Percentiles rank a stretch among this genome's conserved stretches.
These are phyloP conservation scores for Cladosporium sp. DNA, from an alignment of 2,329 filamentous ascomycete genomes.

Conservation along the genomic window DNA sequence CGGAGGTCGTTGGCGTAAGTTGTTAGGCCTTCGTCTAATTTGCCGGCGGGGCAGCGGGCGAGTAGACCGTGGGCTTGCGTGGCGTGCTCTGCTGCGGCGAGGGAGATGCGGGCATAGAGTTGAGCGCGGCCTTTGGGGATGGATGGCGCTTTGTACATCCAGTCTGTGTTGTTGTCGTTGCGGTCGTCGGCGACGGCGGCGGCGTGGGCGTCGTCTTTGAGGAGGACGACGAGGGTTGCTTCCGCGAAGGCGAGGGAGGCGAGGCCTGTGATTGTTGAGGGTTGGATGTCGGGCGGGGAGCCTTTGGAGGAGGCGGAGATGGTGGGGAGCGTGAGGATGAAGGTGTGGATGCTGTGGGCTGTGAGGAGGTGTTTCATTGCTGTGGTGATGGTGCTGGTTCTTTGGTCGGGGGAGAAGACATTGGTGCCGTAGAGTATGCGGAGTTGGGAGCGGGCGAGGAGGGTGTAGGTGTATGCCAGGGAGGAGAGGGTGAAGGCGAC, in stretches of 20 bases:
- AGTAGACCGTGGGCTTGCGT: conserved; percentile 61
- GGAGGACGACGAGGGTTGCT: conserved; percentile 80
- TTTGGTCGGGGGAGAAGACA: conserved; percentile 60
- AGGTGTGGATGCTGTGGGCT: conserved; percentile 73
- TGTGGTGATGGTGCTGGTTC: conserved; percentile 64
- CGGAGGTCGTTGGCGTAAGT: conserved; percentile 74
- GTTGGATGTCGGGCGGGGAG: conserved; percentile 39
- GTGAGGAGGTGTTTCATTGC: conserved; percentile 76
- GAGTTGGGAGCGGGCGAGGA: conserved; percentile 68
- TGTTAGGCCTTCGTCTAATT: conserved; percentile 61
- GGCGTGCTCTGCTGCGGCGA: conserved; percentile 85
- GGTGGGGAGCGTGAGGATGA: conserved; percentile 50
- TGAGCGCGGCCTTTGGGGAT: conserved; percentile 86
- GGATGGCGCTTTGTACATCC: conserved; percentile 91
- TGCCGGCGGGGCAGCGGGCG: conserved; percentile 39
- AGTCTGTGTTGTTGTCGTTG: conserved; percentile 81
- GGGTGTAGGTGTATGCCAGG: conserved; percentile 68
- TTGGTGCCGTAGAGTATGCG: conserved; percentile 68
- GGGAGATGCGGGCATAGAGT: conserved; percentile 80
- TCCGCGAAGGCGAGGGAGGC: conserved; percentile 72
- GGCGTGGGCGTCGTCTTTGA: conserved; percentile 94
- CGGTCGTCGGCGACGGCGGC: conserved; percentile 74
- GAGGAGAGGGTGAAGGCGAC: conserved; percentile 74
- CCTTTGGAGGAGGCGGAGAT: conserved; percentile 45
- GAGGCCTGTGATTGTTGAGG: conserved; percentile 41